Conservation (phyloP, 1,139 yeast species). For the Kazachstania sp. region DNA sequence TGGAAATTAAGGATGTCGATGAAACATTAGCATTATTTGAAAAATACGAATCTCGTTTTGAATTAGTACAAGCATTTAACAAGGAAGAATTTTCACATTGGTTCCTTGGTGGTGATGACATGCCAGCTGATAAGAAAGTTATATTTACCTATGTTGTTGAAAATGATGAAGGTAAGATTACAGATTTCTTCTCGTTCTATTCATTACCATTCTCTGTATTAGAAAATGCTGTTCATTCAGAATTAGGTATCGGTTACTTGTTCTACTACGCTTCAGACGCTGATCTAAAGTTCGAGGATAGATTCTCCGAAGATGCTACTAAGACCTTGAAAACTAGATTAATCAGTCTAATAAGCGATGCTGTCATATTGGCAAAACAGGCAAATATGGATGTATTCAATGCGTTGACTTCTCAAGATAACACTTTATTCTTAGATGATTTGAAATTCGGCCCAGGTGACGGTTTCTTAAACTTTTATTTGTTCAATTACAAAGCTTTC, state of each 20-base stretch:
- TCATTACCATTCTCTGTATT: constrained; percentile 81
- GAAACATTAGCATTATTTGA: constrained; percentile 52
- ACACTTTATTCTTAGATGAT: constrained; percentile 68
- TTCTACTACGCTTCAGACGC: constrained; percentile 81
- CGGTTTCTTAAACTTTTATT: constrained; percentile 80
- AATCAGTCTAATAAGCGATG: constrained; percentile 56
- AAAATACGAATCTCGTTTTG: constrained; percentile 60
- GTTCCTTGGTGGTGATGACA: constrained; percentile 45
- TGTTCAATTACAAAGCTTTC: constrained; percentile 81
- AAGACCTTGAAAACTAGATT: constrained; percentile 49
- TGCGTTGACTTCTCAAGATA: constrained; percentile 89
- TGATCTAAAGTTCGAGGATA: constrained; percentile 34
- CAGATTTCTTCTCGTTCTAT: constrained; percentile 87
- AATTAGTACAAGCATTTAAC: constrained; percentile 59
- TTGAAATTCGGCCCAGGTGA: constrained; percentile 92
- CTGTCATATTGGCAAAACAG: constrained; percentile 59
- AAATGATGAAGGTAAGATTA: constrained; percentile 47
- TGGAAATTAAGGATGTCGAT: constrained; percentile 54
- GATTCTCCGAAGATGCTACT: constrained; percentile 30
- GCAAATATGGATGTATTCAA: constrained; percentile 81
- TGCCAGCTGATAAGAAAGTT: constrained; percentile 38
- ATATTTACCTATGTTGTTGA: constrained; percentile 76
- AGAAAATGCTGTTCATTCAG: constrained; percentile 54
- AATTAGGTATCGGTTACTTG: constrained; percentile 77
- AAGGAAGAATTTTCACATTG: constrained; percentile 75